phyloP scores from a whole-genome alignment of 306 rosid species.

The Citrullus colocynthis region DNA sequence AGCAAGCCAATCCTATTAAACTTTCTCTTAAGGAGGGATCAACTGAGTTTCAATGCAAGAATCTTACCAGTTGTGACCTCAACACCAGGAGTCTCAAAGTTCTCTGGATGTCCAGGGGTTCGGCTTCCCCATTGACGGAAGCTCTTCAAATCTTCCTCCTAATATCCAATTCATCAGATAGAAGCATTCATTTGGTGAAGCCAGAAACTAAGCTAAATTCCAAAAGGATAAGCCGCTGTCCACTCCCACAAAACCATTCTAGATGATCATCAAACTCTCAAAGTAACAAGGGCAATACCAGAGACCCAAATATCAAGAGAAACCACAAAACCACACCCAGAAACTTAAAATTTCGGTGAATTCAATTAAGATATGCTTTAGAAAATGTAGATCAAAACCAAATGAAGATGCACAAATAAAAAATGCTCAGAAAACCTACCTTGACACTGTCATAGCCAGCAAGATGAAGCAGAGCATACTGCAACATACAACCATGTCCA shows the following conservation, averaged over 20 bases:
- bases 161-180: slow-evolving; percentile 9
- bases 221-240: not conserved
- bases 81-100: slow-evolving; percentile 84
- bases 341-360: not conserved
- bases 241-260: not conserved
- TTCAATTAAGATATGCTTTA: not conserved
- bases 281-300: not conserved
- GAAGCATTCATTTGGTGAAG: not conserved
- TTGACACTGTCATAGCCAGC: slow-evolving; percentile 83
- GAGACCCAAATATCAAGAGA: not conserved
- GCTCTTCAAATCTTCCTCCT: slow-evolving; percentile 79
- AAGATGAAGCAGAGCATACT: slow-evolving; percentile 83
- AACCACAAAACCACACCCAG: not conserved
- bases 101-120: slow-evolving; percentile 98
- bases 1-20: not conserved
- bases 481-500: slow-evolving; percentile 96
- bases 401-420: not conserved
- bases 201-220: not conserved
- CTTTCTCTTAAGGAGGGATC: not conserved
- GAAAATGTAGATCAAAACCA: not conserved
- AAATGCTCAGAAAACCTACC: slow-evolving; percentile 23
- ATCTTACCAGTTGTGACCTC: slow-evolving; percentile 93
- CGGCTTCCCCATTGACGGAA: slow-evolving; percentile 93
- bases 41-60: not conserved
- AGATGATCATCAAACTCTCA: not conserved